Conservation (phyloP, 495 filamentous ascomycete species). For the Tuber indicum region DNA sequence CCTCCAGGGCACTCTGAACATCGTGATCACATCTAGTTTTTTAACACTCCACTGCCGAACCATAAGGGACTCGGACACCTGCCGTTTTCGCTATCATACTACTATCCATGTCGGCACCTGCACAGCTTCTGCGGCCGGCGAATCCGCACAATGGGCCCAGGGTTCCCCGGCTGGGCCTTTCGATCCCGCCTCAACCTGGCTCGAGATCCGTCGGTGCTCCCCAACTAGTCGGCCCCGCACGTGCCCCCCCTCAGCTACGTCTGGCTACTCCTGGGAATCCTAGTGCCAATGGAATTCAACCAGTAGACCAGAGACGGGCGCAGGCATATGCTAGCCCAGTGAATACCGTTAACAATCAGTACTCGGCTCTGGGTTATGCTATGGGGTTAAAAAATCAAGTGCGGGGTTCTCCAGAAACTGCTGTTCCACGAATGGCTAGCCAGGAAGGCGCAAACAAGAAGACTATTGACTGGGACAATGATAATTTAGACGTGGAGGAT, state of each 20-base stretch:
- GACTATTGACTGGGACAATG: constrained; percentile 42
- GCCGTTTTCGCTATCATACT: background rate
- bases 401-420: constrained; percentile 36
- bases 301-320: constrained; percentile 24
- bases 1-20: background rate
- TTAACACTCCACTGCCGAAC: background rate
- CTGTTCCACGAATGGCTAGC: constrained; percentile 10
- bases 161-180: constrained; percentile 39
- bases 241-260: constrained; percentile 39
- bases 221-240: constrained; percentile 6
- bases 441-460: constrained; percentile 35
- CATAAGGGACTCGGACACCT: background rate
- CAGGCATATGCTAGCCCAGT: constrained; percentile 31
- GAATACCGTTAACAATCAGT: constrained; percentile 31
- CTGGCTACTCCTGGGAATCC: constrained; percentile 39
- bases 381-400: constrained; percentile 42
- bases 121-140: background rate
- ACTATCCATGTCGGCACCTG: constrained; percentile 9
- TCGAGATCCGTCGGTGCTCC: background rate
- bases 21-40: background rate
- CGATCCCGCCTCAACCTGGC: constrained; percentile 27
- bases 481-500: constrained; percentile 73
- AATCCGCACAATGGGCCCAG: background rate
- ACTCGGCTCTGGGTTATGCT: constrained; percentile 39
- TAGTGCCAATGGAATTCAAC: constrained; percentile 17